These are phyloP conservation scores for Sclerotinia subarctica DNA, from an alignment of 2,329 filamentous ascomycete genomes.

Conservation along the genomic window DNA sequence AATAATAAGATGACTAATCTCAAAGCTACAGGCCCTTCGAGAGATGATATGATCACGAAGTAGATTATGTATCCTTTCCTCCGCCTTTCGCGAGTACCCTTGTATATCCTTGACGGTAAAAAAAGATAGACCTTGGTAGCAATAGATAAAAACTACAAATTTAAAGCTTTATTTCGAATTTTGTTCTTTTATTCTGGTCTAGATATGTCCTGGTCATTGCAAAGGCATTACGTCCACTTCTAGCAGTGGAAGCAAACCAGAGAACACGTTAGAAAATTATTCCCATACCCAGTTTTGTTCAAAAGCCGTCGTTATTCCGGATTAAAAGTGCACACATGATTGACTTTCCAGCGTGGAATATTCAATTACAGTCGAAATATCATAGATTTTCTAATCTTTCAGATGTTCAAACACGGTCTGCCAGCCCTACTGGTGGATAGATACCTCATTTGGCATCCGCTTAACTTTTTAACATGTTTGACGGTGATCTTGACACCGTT, in stretches of 20 bases:
- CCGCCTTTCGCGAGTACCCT: not conserved
- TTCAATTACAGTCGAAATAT: not conserved
- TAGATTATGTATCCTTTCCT: not conserved
- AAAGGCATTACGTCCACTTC: not conserved
- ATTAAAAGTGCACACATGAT: not conserved
- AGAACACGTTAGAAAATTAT: not conserved
- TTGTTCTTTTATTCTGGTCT: not conserved
- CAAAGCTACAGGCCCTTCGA: constrained; percentile 7
- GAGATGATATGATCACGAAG: constrained; percentile 22
- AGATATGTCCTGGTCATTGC: not conserved
- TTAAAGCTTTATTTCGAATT: not conserved
- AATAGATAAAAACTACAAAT: constrained; percentile 9
- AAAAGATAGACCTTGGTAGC: constrained; percentile 3
- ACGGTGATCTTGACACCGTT: constrained; percentile 19
- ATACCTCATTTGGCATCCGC: not conserved
- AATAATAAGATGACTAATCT: not conserved
- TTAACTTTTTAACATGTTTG: not conserved
- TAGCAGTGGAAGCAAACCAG: too few species aligned
- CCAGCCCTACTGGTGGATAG: not conserved
- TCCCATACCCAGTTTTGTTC: not conserved
- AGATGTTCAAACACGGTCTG: not conserved
- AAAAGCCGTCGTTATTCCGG: not conserved
- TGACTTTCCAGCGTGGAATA: not conserved
- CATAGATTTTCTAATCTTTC: not conserved
- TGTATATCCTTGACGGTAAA: not conserved